A percentile compares a stretch with the other conserved stretches of the same genome.
Evolutionary conservation across 2,329 filamentous ascomycete species (phyloP).

Genomic region (Alternaria longipes): DNA sequence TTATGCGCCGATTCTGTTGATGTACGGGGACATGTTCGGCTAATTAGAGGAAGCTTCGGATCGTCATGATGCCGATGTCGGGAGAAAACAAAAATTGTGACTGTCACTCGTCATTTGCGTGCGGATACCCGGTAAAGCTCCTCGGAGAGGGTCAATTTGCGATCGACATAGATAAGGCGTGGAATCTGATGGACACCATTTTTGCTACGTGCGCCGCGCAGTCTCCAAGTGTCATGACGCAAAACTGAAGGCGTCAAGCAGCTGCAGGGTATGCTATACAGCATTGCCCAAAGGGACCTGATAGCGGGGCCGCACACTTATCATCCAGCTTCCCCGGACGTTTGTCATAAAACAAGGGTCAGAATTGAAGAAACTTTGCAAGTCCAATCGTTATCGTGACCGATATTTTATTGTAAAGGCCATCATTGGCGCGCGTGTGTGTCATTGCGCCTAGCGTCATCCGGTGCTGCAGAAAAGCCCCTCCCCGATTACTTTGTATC

Average conservation of each 20-base stretch:
- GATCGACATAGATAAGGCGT: constrained; percentile 2
- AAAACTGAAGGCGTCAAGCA: neutral
- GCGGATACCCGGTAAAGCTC: neutral
- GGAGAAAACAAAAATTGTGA: neutral
- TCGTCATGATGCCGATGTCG: constrained; percentile 6
- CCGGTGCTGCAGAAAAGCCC: constrained; percentile 4
- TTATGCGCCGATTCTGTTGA: neutral
- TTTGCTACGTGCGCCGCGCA: neutral
- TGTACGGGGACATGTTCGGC: neutral
- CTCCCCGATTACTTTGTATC: constrained; percentile 5
- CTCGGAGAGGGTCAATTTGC: neutral
- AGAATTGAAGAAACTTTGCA: constrained; percentile 2
- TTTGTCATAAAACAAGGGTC: neutral
- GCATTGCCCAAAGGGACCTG: constrained; percentile 14
- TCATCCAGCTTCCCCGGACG: neutral
- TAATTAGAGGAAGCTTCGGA: neutral
- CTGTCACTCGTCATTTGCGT: neutral
- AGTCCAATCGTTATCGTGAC: constrained; percentile 7
- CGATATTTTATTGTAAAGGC: neutral
- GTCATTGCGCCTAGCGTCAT: constrained; percentile 8
- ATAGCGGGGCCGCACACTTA: constrained; percentile 18
- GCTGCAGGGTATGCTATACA: constrained; percentile 4
- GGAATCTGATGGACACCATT: neutral
- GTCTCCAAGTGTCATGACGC: neutral
- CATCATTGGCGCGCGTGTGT: constrained; percentile 4